Evolutionary conservation across 176 grass and related monocot species (phyloP).

Genomic region (Elymus sibiricus): DNA sequence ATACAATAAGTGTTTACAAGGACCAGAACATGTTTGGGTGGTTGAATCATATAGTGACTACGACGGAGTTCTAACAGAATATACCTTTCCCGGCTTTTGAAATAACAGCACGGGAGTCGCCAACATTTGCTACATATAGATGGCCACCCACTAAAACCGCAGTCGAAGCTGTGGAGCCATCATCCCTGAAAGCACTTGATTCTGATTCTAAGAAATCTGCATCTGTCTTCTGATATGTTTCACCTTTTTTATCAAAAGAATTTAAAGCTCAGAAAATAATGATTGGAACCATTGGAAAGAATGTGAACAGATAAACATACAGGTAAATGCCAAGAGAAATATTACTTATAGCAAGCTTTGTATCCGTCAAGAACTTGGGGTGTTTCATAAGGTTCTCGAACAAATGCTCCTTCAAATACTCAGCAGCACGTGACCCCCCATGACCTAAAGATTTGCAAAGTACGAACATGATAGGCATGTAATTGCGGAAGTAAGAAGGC

Average conservation of each 20-base stretch:
- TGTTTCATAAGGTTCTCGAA: constrained; percentile 95
- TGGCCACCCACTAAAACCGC: constrained; percentile 85
- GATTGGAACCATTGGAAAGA: neutral
- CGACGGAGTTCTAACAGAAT: neutral
- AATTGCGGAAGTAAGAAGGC: neutral
- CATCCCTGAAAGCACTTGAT: constrained; percentile 72
- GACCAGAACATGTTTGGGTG: neutral
- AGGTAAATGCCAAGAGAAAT: constrained; percentile 16
- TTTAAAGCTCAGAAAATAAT: constrained; percentile 18
- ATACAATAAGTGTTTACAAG: neutral
- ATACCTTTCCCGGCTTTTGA: constrained; percentile 93
- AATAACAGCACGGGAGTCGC: constrained; percentile 88
- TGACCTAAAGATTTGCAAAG: constrained; percentile 59
- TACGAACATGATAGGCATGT: constrained; percentile 20
- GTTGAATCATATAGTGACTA: neutral
- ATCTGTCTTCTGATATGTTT: constrained; percentile 91
- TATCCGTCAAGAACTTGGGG: constrained; percentile 85
- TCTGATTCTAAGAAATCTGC: constrained; percentile 80
- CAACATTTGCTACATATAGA: constrained; percentile 97
- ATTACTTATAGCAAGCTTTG: constrained; percentile 86
- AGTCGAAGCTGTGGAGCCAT: constrained; percentile 87
- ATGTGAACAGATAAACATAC: constrained; percentile 12
- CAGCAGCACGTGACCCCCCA: constrained; percentile 81
- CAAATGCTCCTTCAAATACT: constrained; percentile 87
- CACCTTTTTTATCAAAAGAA: constrained; percentile 43